Base-by-base conservation (phyloP, 2,329 filamentous ascomycete species). In the Paracamarosporium sp. region DNA sequence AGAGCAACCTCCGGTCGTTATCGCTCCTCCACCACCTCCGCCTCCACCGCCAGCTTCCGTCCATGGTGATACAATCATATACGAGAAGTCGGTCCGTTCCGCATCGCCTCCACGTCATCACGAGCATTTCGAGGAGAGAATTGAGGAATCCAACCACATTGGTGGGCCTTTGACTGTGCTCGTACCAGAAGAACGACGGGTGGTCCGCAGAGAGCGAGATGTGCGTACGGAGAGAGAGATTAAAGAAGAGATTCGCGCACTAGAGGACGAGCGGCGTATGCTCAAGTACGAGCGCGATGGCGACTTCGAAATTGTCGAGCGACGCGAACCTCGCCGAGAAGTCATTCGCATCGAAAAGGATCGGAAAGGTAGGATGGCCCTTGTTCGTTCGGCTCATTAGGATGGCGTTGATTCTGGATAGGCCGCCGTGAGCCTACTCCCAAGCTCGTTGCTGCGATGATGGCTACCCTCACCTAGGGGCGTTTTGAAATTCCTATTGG, bases 331-430 rank as follows among this genome's bases (percentile, higher is more conserved):
- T 50, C 80, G 67, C 69, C 82, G 66, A 50, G 85, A 87, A 57
- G 78, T 88, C 53, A 81, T 90, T 62, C 83, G 90, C 67, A 87
- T 97, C 69, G 90, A 92, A 80, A 92, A 90, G 83, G 92, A 97
- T 81, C 90, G 90, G 83, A 95, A 91, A 93, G 93, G 93, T 96
- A 95, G 89, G 90, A 88, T 95, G 87, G 87, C 88, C 83, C 88
- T 93, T 81, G 91, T 90, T 82, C 86, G 91, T 78, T 90, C 90
- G 72, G 87, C 88, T 81, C 85, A 87, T 71, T 78, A 72, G 66
- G 67, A 67, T 60, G 66, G 66, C 58, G 65, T 74, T 76, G 74
- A 79, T 71, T 60, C 61, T 64, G 69, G 71, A 69, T 68, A 75
- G 74, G 64, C 62, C 71, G 72, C 62, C 69, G 66, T 60, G 71